Percentiles rank a stretch among this genome's conserved stretches.
phyloP scores from a whole-genome alignment of 805 yeast genomes.

The Monosporozyma aquatica region DNA sequence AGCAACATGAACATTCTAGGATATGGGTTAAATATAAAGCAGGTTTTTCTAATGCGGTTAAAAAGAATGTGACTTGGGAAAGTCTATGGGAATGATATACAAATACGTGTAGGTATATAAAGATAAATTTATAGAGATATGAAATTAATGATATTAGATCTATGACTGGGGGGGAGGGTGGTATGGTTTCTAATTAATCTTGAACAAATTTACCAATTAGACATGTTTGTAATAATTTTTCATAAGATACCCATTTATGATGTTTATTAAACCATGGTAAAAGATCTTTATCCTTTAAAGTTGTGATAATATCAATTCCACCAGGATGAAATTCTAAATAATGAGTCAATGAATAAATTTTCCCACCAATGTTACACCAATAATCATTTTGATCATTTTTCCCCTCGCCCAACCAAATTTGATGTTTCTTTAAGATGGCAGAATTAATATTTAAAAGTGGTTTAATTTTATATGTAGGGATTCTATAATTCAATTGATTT shows the following conservation, averaged over 20 bases:
- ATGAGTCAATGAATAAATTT: conserved; percentile 78
- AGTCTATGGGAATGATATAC: conserved; percentile 43
- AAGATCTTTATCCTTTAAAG: conserved; percentile 56
- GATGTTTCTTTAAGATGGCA: conserved; percentile 53
- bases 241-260: conserved; percentile 76
- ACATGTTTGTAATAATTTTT: conserved; percentile 70
- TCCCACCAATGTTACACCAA: conserved; percentile 77
- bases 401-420: conserved; percentile 2
- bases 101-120: too few relatives aligned
- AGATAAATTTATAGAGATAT: too few relatives aligned
- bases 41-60: conserved; percentile 86
- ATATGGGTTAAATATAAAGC: conserved; percentile 89
- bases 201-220: conserved; percentile 48
- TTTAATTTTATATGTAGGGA: conserved; percentile 10
- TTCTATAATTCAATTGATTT: conserved; percentile 11
- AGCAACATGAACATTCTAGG: conserved; percentile 9
- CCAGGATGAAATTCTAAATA: conserved; percentile 90
- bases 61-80: conserved; percentile 73
- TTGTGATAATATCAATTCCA: conserved; percentile 66
- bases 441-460: conserved; percentile 47
- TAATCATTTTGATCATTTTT: conserved; percentile 48
- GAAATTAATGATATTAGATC: too few relatives aligned
- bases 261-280: conserved; percentile 66
- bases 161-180: too few relatives aligned
- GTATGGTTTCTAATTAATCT: too few relatives aligned